Percentiles rank a stretch among this genome's conserved stretches.
Conservation (phyloP, 352 stramenopile genomes). For the Phytophthora hibernalis region DNA sequence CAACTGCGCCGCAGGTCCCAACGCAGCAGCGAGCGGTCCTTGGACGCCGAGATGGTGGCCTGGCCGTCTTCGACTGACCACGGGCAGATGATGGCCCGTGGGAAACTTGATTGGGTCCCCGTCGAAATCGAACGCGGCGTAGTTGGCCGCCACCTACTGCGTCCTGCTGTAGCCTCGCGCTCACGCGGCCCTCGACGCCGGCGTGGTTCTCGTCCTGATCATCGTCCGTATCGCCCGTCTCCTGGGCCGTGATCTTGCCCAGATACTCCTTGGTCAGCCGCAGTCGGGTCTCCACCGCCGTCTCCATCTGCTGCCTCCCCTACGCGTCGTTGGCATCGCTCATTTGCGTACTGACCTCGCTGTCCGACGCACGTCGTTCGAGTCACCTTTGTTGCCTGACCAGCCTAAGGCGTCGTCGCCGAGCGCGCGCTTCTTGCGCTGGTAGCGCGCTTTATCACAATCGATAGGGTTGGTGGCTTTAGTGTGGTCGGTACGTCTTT, state of each 20-base stretch:
- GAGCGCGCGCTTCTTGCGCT: conserved; percentile 75
- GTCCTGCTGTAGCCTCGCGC: conserved; percentile 83
- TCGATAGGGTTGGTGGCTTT: no score
- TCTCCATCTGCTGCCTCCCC: conserved; percentile 82
- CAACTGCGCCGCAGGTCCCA: no score
- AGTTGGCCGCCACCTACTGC: conserved; percentile 81
- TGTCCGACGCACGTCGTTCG: conserved; percentile 71
- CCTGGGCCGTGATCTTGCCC: conserved; percentile 82
- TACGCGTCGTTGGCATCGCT: conserved; percentile 29
- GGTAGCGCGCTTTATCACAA: conserved; percentile 69
- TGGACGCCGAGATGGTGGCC: no score
- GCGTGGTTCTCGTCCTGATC: conserved; percentile 64
- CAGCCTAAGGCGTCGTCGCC: conserved; percentile 85
- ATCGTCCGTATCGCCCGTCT: conserved; percentile 43
- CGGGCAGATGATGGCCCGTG: no score
- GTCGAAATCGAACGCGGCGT: no score
- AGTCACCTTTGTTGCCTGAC: conserved; percentile 51
- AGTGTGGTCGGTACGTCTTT: no score
- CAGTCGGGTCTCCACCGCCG: conserved; percentile 88
- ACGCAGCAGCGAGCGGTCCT: no score
- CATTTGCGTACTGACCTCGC: conserved; percentile 53
- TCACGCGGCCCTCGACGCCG: conserved; percentile 76
- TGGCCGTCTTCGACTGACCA: conserved; percentile 89
- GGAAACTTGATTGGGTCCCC: no score
- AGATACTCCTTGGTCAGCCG: conserved; percentile 91